Conservation (phyloP, 768 basidiomycete species). For the Podaxis sp. region DNA sequence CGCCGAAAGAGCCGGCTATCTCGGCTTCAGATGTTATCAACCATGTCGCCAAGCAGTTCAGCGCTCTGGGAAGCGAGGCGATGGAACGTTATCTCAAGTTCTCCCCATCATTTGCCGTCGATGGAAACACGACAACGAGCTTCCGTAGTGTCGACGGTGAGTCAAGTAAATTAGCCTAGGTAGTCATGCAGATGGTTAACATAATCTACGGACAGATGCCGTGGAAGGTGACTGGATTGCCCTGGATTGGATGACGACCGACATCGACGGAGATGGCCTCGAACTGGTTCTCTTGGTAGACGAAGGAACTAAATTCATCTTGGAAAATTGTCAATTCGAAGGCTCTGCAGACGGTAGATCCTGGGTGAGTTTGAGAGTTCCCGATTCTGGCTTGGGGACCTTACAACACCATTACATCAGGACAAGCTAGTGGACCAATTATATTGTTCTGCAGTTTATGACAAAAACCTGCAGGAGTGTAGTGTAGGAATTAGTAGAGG, state of each 20-base stretch:
- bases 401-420: background rate
- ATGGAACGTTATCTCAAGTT: conserved; percentile 40
- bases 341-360: conserved; percentile 12
- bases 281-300: conserved; percentile 32
- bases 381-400: background rate
- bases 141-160: conserved; percentile 52
- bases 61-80: conserved; percentile 32
- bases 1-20: conserved; percentile 21
- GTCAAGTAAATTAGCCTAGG: conserved; percentile 19
- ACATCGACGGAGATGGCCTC: conserved; percentile 8
- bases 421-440: background rate
- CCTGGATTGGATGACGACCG: conserved; percentile 23
- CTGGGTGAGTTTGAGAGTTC: conserved; percentile 20
- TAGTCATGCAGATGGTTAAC: background rate
- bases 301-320: conserved; percentile 20
- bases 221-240: conserved; percentile 29
- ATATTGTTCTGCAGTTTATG: background rate
- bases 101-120: conserved; percentile 56
- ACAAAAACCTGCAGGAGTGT: background rate
- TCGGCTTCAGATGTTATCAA: conserved; percentile 40
- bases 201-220: conserved; percentile 22
- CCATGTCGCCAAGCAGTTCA: conserved; percentile 37
- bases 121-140: conserved; percentile 45
- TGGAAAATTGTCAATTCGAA: conserved; percentile 20
- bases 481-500: background rate